Evolutionary conservation across 2,329 filamentous ascomycete species (phyloP), one percentile per base, ranked within the genome.

Genomic region (Clonostachys byssicola): DNA sequence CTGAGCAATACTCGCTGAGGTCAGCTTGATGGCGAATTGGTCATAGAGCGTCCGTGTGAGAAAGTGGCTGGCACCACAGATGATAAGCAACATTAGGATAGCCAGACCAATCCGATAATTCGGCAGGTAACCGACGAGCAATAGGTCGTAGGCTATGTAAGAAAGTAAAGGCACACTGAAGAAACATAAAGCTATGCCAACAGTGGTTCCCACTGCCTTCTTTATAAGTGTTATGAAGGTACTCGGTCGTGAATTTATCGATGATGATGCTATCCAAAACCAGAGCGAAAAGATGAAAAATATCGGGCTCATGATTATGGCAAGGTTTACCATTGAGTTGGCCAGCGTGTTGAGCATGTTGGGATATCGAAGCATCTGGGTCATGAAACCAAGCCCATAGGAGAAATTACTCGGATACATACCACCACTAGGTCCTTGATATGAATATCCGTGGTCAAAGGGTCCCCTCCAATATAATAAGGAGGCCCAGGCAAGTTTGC

Each of bases 401-500:
- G 47, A 41, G 36, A 16, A 17, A 42, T 48, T 48, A 40, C 47
- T 45, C 42, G 45, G 42, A 23, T 48, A 48, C n/a, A 48, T 44
- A 16, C 47, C 47, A 10, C 40, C 42, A 5, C 42, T 43, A 5
- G 40, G 30, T 3, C 47, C 43, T 5, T 30, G 36, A 36, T 33
- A 45, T 34, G 47, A 40, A 14, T 14, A 34, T 36, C 43, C 47
- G 12, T 41, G 13, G 34, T 48, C 42, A 33, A 45, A 45, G 4
- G 47, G 47, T 8, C 47, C 47, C 39, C 47, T 45, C 47, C 47
- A 48, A 16, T 45, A 48, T 43, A 48, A 34, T 18, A 48, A 35
- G 30, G 42, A 48, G 12, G 47, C 34, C 47, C 47, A 48, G 43
- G 47, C 47, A 23, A 41, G 7, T 9, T 45, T 48, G 47, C 47